phyloP scores from a whole-genome alignment of 202 grass and related monocot species.

The Setaria italica region DNA sequence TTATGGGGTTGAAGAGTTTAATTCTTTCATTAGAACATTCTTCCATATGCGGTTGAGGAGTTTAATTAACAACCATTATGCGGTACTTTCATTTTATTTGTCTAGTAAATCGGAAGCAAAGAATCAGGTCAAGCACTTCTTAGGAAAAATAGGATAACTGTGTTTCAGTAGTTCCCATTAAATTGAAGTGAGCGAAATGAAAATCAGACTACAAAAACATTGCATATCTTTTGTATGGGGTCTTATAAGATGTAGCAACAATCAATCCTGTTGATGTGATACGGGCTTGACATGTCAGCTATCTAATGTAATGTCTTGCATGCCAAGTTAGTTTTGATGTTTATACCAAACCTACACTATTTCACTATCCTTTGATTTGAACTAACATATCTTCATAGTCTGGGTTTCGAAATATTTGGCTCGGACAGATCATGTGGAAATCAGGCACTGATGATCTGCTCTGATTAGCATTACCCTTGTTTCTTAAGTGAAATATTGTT shows the following conservation, averaged over 20 bases:
- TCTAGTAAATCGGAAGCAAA: background rate
- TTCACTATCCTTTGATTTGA: background rate
- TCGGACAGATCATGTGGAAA: background rate
- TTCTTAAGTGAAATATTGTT: constrained; percentile 10
- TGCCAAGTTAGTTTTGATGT: background rate
- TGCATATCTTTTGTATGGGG: background rate
- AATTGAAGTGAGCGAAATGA: background rate
- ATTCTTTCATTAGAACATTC: background rate
- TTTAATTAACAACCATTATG: background rate
- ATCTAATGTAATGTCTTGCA: constrained; percentile 6
- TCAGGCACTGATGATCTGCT: background rate
- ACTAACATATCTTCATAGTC: constrained; percentile 5
- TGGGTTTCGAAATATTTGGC: background rate
- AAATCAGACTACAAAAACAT: background rate
- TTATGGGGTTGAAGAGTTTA: too few species aligned
- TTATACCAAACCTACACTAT: background rate
- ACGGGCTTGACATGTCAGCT: constrained; percentile 13
- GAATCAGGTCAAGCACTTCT: background rate
- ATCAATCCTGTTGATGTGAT: background rate
- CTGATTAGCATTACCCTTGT: constrained; percentile 8
- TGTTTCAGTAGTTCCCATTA: background rate
- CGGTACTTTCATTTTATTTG: background rate
- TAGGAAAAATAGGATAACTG: background rate
- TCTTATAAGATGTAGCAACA: constrained; percentile 18
- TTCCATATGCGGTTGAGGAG: background rate